Conservation (phyloP, 805 yeast species). For the Vanderwaltozyma tropicalis region DNA sequence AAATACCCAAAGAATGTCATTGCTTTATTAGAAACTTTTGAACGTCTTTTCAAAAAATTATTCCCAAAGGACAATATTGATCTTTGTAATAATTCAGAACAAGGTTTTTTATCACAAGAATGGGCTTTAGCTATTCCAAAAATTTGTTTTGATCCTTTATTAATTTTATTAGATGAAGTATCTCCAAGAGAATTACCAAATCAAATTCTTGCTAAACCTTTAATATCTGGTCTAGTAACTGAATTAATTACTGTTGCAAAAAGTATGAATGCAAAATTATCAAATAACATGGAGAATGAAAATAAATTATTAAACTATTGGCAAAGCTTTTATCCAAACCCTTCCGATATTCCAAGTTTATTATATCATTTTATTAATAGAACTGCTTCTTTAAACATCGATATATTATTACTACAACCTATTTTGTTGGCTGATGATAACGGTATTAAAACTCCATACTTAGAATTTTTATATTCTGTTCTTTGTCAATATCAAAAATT, state of each 20-base stretch:
- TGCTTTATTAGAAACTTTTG: slow-evolving; percentile 22
- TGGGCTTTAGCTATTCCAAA: slow-evolving; percentile 80
- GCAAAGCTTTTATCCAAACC: slow-evolving; percentile 36
- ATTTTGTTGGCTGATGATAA: slow-evolving; percentile 84
- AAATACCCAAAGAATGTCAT: slow-evolving; percentile 15
- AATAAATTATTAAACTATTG: slow-evolving; percentile 45
- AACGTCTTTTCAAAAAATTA: slow-evolving; percentile 23
- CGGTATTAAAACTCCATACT: slow-evolving; percentile 77
- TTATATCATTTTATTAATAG: slow-evolving; percentile 57
- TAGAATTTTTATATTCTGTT: slow-evolving; percentile 76
- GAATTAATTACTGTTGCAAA: slow-evolving; percentile 67
- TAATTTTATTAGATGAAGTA: slow-evolving; percentile 63
- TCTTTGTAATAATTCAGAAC: slow-evolving; percentile 17
- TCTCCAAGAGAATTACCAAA: slow-evolving; percentile 46
- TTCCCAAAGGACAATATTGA: slow-evolving; percentile 32
- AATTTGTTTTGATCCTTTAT: slow-evolving; percentile 66
- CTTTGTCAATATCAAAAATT: slow-evolving; percentile 51
- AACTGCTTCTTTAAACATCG: slow-evolving; percentile 49
- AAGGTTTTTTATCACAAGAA: slow-evolving; percentile 60
- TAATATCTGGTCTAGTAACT: slow-evolving; percentile 65
- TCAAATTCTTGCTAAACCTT: slow-evolving; percentile 76
- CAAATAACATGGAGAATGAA: slow-evolving; percentile 53
- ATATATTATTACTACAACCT: slow-evolving; percentile 72
- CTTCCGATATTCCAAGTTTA: slow-evolving; percentile 43
- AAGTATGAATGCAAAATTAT: slow-evolving; percentile 66